Conservation (phyloP, 345 rosid genomes). For the Rhizophora mangle region DNA sequence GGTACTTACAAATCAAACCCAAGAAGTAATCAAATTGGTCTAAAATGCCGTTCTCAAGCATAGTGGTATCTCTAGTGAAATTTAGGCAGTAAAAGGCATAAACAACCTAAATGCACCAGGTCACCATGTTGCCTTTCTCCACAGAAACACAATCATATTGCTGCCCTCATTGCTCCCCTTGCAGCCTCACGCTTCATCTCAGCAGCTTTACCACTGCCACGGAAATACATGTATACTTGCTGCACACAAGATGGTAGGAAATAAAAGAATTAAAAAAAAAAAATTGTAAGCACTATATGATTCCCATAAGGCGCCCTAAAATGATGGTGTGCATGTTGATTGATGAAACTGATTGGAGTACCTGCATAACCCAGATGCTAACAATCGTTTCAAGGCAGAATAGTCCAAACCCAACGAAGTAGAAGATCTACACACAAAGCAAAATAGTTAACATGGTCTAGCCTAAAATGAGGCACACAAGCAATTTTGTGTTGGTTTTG, state of each 20-base stretch:
- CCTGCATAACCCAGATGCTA: conserved; percentile 38
- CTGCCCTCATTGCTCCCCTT: conserved; percentile 36
- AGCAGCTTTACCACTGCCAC: conserved; percentile 33
- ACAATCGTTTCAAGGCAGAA: conserved; percentile 27
- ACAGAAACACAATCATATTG: conserved; percentile 6
- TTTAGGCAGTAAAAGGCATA: conserved; percentile 12
- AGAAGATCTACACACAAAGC: conserved; percentile 24
- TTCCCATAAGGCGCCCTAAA: neutral
- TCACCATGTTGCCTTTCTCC: neutral
- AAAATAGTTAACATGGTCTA: neutral
- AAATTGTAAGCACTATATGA: too few species aligned
- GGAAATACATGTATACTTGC: conserved; percentile 42
- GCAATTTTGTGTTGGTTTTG: neutral
- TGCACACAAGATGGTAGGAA: conserved; percentile 1
- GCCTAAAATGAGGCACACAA: neutral
- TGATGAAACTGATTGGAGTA: neutral
- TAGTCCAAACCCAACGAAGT: conserved; percentile 31
- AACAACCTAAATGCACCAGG: conserved; percentile 16
- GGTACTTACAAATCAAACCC: too few species aligned
- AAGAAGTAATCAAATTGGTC: neutral
- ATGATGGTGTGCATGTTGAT: neutral
- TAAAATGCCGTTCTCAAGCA: neutral
- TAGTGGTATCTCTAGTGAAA: neutral
- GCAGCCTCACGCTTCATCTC: conserved; percentile 34
- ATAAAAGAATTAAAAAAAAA: too few species aligned